Percentiles rank a stretch among this genome's conserved stretches.
Conservation (phyloP, 257 asterid species). For the Jacaranda mimosifolia region DNA sequence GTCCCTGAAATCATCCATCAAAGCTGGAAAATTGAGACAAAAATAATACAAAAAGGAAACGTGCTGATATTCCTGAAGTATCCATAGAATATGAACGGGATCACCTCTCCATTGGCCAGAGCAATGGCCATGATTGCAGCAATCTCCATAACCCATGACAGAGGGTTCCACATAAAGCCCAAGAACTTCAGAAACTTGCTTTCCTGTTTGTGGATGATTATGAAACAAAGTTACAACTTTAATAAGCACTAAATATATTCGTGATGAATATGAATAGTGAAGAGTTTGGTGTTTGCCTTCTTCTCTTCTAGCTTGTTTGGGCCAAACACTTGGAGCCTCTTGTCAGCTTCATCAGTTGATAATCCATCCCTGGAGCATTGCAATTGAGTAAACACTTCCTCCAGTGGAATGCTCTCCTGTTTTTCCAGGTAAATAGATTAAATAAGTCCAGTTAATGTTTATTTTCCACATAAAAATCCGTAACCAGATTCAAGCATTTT, state of each 20-base stretch:
- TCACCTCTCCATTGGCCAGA: conserved; percentile 76
- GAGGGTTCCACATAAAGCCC: conserved; percentile 90
- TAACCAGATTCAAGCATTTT: neutral
- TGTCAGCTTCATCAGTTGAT: conserved; percentile 56
- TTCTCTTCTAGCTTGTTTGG: conserved; percentile 93
- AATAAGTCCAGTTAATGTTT: no score
- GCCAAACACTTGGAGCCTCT: conserved; percentile 77
- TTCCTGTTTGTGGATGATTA: conserved; percentile 49
- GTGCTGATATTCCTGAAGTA: neutral
- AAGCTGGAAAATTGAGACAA: neutral
- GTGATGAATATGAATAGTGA: neutral
- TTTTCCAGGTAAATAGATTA: neutral
- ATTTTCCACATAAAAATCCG: neutral
- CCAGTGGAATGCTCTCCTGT: conserved; percentile 80
- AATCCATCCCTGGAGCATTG: conserved; percentile 78
- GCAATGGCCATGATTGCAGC: conserved; percentile 86
- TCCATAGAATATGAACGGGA: neutral
- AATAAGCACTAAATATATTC: neutral
- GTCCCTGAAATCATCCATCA: conserved; percentile 51
- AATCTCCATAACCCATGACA: conserved; percentile 88
- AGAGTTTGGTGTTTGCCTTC: conserved; percentile 42
- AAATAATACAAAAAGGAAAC: neutral
- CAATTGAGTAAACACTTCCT: conserved; percentile 78
- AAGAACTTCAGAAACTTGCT: conserved; percentile 70
- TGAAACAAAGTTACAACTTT: neutral